Evolutionary conservation across 345 rosid species (phyloP).

Genomic region (Sapria himalayana): DNA sequence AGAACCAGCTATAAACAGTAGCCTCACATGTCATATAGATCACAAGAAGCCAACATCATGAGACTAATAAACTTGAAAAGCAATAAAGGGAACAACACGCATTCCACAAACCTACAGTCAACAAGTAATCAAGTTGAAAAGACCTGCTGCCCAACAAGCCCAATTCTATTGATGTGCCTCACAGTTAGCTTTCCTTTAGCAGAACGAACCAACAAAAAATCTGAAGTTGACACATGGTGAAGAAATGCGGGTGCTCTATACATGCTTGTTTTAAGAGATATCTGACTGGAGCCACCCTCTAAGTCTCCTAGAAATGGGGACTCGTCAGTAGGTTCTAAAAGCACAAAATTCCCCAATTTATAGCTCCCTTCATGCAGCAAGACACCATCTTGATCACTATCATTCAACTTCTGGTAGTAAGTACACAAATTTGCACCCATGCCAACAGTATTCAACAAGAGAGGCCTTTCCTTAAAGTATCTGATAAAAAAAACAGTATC

Average conservation of each 20-base stretch:
- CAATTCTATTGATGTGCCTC: slow-evolving; percentile 75
- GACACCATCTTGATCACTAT: slow-evolving; percentile 51
- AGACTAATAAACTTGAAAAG: too few relatives aligned
- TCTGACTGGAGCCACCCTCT: slow-evolving; percentile 57
- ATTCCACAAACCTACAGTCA: too few relatives aligned
- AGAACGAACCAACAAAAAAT: slow-evolving; percentile 76
- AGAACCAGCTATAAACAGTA: too few relatives aligned
- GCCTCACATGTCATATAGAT: too few relatives aligned
- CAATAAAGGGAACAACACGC: too few relatives aligned
- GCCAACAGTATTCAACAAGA: slow-evolving; percentile 67
- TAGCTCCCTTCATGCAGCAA: slow-evolving; percentile 31
- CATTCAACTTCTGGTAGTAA: slow-evolving; percentile 67
- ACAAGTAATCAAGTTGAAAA: too few relatives aligned
- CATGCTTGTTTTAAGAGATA: slow-evolving; percentile 87
- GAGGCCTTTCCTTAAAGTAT: slow-evolving; percentile 92
- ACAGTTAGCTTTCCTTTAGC: slow-evolving; percentile 88
- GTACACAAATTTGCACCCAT: slow-evolving; percentile 94
- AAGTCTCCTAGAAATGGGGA: slow-evolving; percentile 96
- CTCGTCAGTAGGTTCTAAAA: slow-evolving; percentile 67
- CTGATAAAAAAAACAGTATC: slow-evolving; percentile 21
- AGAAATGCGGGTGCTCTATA: slow-evolving; percentile 74
- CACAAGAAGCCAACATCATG: too few relatives aligned
- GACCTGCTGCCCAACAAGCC: slow-evolving; percentile 93
- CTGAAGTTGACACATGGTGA: slow-evolving; percentile 68
- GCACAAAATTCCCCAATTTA: slow-evolving; percentile 47